phyloP scores from a whole-genome alignment of 1,284 basidiomycete genomes.

The Moesziomyces aphidis region DNA sequence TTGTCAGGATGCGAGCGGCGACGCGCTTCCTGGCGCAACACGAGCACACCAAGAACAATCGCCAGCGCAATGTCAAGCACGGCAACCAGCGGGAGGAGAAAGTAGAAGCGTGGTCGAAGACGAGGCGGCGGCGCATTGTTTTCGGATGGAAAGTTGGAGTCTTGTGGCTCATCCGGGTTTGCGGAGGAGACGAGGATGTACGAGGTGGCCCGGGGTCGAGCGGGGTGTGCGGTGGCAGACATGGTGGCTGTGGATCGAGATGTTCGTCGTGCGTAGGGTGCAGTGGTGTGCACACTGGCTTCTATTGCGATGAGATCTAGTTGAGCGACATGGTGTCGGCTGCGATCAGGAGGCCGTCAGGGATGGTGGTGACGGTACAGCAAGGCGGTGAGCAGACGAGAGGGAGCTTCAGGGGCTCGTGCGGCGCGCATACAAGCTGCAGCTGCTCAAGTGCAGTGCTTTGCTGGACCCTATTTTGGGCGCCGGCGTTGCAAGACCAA shows the following conservation, averaged over 20 bases:
- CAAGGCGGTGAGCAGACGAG: neutral
- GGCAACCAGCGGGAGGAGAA: conserved; percentile 33
- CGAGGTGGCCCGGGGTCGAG: conserved; percentile 31
- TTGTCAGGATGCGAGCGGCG: neutral
- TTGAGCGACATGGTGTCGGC: neutral
- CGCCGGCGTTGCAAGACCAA: conserved; percentile 11
- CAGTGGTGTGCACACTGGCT: neutral
- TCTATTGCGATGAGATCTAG: neutral
- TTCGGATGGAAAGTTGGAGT: neutral
- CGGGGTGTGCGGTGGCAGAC: conserved; percentile 17
- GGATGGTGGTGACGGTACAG: neutral
- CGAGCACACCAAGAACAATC: conserved; percentile 24
- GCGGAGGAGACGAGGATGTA: conserved; percentile 45
- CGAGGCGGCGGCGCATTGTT: neutral
- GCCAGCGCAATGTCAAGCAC: conserved; percentile 29
- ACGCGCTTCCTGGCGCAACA: conserved; percentile 24
- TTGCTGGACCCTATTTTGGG: too few relatives aligned
- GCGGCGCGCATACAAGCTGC: neutral
- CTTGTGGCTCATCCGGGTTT: conserved; percentile 1
- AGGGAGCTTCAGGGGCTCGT: neutral
- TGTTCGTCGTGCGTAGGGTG: neutral
- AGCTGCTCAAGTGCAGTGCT: neutral
- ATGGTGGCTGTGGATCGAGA: conserved; percentile 7
- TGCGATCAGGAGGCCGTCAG: neutral
- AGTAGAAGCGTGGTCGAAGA: conserved; percentile 25